Percentiles rank a stretch among this genome's conserved stretches.
Conservation (phyloP, 176 grass and related monocot genomes). For the Rhynchospora breviuscula region DNA sequence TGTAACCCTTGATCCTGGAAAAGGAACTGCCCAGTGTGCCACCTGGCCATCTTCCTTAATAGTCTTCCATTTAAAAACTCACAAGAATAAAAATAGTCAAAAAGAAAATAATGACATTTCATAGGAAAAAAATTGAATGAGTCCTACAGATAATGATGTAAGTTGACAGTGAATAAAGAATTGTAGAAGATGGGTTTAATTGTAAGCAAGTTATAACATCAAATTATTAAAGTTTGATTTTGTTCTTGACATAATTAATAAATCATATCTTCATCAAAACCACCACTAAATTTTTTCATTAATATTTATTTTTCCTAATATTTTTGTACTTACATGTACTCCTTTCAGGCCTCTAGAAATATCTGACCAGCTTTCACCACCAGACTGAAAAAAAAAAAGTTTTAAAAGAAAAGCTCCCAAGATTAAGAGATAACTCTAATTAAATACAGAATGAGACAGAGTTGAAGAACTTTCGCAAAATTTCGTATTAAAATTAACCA, state of each 20-base stretch:
- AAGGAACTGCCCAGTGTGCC: slow-evolving; percentile 38
- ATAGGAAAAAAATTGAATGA: slow-evolving; percentile 10
- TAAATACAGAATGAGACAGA: neutral
- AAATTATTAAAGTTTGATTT: neutral
- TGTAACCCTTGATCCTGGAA: slow-evolving; percentile 55
- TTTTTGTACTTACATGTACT: slow-evolving; percentile 48
- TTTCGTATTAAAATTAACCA: neutral
- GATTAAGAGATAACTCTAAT: neutral
- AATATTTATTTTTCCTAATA: neutral
- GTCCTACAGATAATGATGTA: neutral
- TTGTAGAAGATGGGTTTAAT: too few species aligned
- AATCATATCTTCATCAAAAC: neutral
- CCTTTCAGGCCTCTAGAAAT: slow-evolving; percentile 62
- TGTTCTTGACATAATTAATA: neutral
- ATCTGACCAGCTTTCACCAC: slow-evolving; percentile 63
- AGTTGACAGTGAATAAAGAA: neutral
- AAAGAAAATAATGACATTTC: neutral
- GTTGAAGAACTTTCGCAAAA: neutral
- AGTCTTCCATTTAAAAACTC: slow-evolving; percentile 27
- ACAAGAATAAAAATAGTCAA: neutral
- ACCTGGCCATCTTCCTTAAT: slow-evolving; percentile 56
- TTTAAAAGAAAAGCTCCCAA: neutral
- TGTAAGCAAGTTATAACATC: neutral
- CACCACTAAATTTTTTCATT: neutral
- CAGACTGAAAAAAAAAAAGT: slow-evolving; percentile 37